phyloP scores from a whole-genome alignment of 2,329 filamentous ascomycete genomes.

The Chaetomiaceae sp. region DNA sequence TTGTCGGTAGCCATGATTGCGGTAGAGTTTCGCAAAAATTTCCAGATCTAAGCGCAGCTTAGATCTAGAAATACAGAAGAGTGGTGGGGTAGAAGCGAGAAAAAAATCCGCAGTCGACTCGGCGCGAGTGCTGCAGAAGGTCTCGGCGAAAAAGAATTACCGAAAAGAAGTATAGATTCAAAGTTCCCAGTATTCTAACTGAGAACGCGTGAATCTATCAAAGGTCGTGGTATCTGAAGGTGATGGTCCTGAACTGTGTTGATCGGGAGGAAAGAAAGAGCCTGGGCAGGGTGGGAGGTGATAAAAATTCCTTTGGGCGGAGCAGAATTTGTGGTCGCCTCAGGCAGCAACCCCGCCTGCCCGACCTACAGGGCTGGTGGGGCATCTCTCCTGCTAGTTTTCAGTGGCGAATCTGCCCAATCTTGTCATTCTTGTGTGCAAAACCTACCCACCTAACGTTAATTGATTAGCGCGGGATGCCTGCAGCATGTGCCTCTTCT shows the following conservation, averaged over 20 bases:
- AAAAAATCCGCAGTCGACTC: slow-evolving; percentile 36
- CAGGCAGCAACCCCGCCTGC: slow-evolving; percentile 20
- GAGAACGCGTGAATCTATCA: slow-evolving; percentile 31
- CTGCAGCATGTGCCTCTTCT: no score
- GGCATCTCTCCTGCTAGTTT: slow-evolving; percentile 1
- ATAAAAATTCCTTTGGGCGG: slow-evolving; percentile 26
- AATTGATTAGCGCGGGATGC: no score
- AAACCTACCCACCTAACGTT: no score
- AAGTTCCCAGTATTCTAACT: slow-evolving; percentile 44
- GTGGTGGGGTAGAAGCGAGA: slow-evolving; percentile 34
- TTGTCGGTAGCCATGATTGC: slow-evolving; percentile 98
- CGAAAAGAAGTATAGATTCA: slow-evolving; percentile 47
- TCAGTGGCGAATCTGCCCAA: slow-evolving; percentile 1
- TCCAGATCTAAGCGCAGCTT: slow-evolving; percentile 75
- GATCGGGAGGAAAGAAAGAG: slow-evolving; percentile 18
- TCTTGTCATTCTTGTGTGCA: no score
- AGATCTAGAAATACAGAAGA: slow-evolving; percentile 56
- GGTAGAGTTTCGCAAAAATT: slow-evolving; percentile 50
- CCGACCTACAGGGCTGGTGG: slow-evolving; percentile 13
- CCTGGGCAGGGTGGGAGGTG: slow-evolving; percentile 10
- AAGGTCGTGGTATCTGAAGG: slow-evolving; percentile 35
- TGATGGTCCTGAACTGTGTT: slow-evolving; percentile 20
- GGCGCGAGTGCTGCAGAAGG: slow-evolving; percentile 29
- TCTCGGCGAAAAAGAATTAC: slow-evolving; percentile 23
- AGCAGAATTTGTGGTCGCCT: slow-evolving; percentile 24